phyloP scores from a whole-genome alignment of 2,329 filamentous ascomycete genomes.

The Aspergillus caelatus region DNA sequence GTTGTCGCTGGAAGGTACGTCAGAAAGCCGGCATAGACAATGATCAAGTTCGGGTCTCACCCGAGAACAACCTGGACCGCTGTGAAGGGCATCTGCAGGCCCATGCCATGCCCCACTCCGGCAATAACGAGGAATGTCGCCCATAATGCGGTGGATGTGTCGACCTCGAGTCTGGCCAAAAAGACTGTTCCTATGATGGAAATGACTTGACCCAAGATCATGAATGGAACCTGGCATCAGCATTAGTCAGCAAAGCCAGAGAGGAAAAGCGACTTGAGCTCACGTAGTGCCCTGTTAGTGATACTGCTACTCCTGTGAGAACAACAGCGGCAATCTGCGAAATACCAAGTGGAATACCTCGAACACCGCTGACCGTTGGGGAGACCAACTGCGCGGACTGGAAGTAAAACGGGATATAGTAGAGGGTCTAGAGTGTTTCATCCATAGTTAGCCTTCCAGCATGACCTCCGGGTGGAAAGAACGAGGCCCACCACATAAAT shows the following conservation, averaged over 20 bases:
- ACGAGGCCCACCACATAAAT: background rate
- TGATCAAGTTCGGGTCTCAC: background rate
- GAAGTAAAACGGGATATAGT: constrained; percentile 2
- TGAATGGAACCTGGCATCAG: constrained; percentile 1
- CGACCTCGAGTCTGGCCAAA: background rate
- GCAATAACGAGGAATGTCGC: background rate
- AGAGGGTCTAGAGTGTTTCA: background rate
- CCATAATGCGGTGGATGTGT: background rate
- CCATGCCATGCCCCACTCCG: background rate
- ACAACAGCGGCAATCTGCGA: background rate
- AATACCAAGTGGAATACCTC: background rate
- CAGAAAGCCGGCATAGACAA: no score
- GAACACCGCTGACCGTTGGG: background rate
- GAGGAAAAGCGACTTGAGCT: background rate
- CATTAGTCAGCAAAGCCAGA: no score
- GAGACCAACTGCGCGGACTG: background rate
- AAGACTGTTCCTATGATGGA: background rate
- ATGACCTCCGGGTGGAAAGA: background rate
- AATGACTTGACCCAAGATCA: background rate
- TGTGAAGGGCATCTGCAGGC: background rate
- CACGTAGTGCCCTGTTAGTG: background rate
- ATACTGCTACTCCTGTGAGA: background rate
- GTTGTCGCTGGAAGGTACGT: no score
- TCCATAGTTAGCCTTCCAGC: background rate
- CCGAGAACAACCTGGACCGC: background rate